Conservation (phyloP, 2,329 filamentous ascomycete species). For the Xylariaceae sp. region DNA sequence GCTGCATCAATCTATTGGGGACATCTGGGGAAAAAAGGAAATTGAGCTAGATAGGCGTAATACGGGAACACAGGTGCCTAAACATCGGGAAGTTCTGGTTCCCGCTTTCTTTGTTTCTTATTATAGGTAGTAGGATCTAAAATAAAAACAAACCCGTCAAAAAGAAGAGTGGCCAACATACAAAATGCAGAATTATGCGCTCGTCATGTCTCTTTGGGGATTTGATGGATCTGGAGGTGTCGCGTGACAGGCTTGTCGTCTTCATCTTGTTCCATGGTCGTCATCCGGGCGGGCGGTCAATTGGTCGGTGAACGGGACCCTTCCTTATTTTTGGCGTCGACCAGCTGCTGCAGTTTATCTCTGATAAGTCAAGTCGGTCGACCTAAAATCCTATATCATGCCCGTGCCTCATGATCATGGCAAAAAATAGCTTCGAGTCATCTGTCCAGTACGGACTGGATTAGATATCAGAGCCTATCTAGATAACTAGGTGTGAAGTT, state of each 20-base stretch:
- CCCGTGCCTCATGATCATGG: conserved; percentile 1
- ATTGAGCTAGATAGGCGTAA: too few relatives aligned
- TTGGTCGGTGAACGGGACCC: too few relatives aligned
- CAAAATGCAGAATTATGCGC: conserved; percentile 76
- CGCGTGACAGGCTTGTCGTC: conserved; percentile 21
- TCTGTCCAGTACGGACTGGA: neutral
- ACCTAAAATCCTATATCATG: neutral
- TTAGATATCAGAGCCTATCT: too few relatives aligned
- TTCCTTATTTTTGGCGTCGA: neutral
- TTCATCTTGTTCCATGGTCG: conserved; percentile 30
- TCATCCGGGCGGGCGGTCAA: neutral
- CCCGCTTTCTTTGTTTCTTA: neutral
- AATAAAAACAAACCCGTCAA: too few relatives aligned
- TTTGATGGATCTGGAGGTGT: conserved; percentile 19
- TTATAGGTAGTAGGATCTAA: neutral
- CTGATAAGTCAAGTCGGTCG: neutral
- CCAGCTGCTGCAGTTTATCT: neutral
- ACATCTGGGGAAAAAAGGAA: too few relatives aligned
- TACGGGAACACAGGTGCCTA: neutral
- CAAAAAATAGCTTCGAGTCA: neutral
- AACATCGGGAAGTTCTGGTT: neutral
- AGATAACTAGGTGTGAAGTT: neutral
- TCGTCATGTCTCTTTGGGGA: conserved; percentile 48
- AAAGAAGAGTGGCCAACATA: conserved; percentile 37
- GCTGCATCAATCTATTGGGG: too few relatives aligned